Evolutionary conservation across 257 asterid species (phyloP).

Genomic region (Plectranthus barbatus): DNA sequence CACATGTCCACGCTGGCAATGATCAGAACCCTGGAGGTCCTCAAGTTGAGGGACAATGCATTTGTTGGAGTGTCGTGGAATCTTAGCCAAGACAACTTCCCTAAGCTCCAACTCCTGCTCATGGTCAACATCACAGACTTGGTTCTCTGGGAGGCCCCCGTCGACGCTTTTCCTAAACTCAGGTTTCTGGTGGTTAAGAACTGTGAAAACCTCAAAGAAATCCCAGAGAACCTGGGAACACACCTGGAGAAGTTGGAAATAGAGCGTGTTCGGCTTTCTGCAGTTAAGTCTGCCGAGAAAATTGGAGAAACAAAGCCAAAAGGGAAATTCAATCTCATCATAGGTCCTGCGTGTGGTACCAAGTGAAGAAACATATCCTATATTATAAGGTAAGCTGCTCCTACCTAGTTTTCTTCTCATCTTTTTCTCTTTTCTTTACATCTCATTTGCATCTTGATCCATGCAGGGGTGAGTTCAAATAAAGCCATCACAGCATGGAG

Average conservation of each 20-base stretch:
- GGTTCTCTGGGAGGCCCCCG: background rate
- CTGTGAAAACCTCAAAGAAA: background rate
- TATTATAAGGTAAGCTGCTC: no score
- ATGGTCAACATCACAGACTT: background rate
- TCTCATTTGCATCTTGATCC: no score
- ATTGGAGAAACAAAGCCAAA: background rate
- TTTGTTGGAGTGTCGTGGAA: background rate
- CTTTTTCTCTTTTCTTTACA: no score
- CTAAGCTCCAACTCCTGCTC: background rate
- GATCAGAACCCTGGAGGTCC: background rate
- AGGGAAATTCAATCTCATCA: background rate
- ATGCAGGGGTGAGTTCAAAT: no score
- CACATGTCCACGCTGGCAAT: background rate
- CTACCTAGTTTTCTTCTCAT: no score
- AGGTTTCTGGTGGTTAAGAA: no score
- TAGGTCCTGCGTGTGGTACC: background rate
- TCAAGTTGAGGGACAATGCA: background rate
- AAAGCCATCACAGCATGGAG: no score
- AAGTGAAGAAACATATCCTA: no score
- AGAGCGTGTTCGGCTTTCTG: background rate
- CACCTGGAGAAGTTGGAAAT: slow-evolving; percentile 20
- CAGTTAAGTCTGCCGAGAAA: background rate
- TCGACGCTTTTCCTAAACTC: background rate
- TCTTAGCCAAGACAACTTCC: background rate
- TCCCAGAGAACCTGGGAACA: slow-evolving; percentile 18